phyloP scores from a whole-genome alignment of 257 asterid species.

The Nemophila menziesii region DNA sequence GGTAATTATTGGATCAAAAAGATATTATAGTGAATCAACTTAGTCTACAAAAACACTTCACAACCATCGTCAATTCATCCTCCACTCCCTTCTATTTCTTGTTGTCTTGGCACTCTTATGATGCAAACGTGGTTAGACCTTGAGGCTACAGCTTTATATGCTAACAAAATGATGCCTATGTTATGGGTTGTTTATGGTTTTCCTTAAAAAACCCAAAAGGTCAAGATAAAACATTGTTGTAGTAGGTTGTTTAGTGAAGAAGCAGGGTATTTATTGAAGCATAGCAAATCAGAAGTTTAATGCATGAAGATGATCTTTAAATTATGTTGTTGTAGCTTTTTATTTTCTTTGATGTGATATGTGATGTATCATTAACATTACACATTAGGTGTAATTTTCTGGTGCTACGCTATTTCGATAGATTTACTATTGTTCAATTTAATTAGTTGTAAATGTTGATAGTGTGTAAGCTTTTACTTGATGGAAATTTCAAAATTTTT shows the following conservation, averaged over 20 bases:
- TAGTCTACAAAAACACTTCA: too few species aligned
- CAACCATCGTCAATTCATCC: too few species aligned
- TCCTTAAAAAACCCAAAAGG: not conserved
- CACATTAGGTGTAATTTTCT: not conserved
- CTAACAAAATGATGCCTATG: slow-evolving; percentile 19
- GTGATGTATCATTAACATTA: not conserved
- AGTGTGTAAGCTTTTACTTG: slow-evolving; percentile 8
- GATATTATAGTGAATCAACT: too few species aligned
- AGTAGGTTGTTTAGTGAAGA: not conserved
- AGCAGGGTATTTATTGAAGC: too few species aligned
- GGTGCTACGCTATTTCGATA: slow-evolving; percentile 4
- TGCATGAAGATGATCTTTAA: not conserved
- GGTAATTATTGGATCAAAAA: too few species aligned
- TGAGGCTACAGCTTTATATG: slow-evolving; percentile 29
- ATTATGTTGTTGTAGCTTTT: too few species aligned
- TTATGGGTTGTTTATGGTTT: slow-evolving; percentile 20
- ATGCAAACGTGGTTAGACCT: slow-evolving; percentile 37
- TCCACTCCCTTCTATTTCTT: too few species aligned
- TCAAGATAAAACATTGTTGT: not conserved
- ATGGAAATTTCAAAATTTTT: slow-evolving; percentile 5
- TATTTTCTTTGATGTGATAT: not conserved
- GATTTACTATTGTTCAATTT: slow-evolving; percentile 2
- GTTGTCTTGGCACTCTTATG: too few species aligned
- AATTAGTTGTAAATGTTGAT: slow-evolving; percentile 11
- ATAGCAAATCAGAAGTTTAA: not conserved